Evolutionary conservation across 495 filamentous ascomycete genomes (phyloP).

Genomic region (Talaromyces wortmannii): DNA sequence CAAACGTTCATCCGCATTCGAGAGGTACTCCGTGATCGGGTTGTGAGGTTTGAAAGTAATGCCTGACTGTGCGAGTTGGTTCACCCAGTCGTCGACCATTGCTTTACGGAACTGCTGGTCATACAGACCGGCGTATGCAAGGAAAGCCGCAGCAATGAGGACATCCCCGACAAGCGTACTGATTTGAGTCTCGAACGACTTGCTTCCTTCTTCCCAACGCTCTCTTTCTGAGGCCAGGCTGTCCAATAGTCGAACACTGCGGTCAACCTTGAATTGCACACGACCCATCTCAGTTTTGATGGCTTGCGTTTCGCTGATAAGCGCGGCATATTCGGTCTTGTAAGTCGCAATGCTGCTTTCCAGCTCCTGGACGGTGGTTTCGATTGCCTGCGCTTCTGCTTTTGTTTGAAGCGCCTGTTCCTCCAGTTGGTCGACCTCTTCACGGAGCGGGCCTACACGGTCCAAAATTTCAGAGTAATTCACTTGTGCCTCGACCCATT

Average conservation of each 20-base stretch:
- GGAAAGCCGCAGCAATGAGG: conserved; percentile 87
- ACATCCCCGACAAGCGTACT: conserved; percentile 94
- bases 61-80: conserved; percentile 83
- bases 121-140: conserved; percentile 96
- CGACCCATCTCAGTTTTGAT: conserved; percentile 96
- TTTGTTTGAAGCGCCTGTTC: conserved; percentile 87
- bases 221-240: conserved; percentile 88
- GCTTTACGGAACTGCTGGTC: conserved; percentile 96
- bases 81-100: conserved; percentile 96
- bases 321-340: conserved; percentile 90
- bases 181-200: conserved; percentile 96
- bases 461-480: conserved; percentile 96
- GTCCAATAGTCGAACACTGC: conserved; percentile 89
- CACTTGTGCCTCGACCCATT: conserved; percentile 97
- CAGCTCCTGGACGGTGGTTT: conserved; percentile 73
- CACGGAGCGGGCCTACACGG: conserved; percentile 84
- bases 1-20: conserved; percentile 90
- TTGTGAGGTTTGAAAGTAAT: conserved; percentile 91
- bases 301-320: conserved; percentile 94
- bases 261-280: conserved; percentile 96
- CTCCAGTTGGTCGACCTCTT: conserved; percentile 83
- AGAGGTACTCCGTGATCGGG: conserved; percentile 92
- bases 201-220: conserved; percentile 94
- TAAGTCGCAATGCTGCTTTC: conserved; percentile 93
- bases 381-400: conserved; percentile 85